Conservation (phyloP, 495 filamentous ascomycete species). For the Trichocladium uniseriatum region DNA sequence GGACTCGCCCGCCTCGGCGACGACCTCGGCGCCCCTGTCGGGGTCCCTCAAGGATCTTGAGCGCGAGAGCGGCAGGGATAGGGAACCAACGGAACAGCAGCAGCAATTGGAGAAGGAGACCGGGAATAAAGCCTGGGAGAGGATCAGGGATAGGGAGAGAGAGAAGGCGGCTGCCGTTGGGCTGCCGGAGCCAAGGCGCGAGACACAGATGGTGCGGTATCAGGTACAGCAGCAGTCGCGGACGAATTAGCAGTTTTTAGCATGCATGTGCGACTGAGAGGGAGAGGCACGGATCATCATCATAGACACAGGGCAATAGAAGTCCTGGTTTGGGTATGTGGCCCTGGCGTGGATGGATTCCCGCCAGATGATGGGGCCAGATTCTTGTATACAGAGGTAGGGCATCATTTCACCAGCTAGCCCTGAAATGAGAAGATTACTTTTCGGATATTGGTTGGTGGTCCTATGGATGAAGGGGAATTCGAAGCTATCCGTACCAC, state of each 20-base stretch:
- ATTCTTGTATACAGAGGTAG: neutral
- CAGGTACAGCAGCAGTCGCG: neutral
- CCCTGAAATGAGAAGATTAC: neutral
- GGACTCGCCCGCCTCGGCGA: conserved; percentile 14
- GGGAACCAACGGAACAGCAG: conserved; percentile 4
- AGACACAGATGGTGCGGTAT: neutral
- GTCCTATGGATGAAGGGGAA: neutral
- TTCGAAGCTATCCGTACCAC: too few relatives aligned
- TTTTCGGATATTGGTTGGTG: neutral
- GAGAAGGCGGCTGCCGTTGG: too few relatives aligned
- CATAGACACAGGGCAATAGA: too few relatives aligned
- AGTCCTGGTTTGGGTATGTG: too few relatives aligned
- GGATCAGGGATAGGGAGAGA: conserved; percentile 23
- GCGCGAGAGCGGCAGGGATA: conserved; percentile 22
- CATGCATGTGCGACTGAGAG: neutral
- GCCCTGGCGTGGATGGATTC: too few relatives aligned
- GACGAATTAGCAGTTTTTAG: neutral
- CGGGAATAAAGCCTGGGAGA: conserved; percentile 7
- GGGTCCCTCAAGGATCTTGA: neutral
- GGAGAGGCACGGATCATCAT: neutral
- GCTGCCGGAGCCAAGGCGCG: too few relatives aligned
- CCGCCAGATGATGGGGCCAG: neutral
- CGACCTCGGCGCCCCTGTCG: neutral
- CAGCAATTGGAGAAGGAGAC: conserved; percentile 4
- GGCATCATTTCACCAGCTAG: neutral